Base-by-base conservation (phyloP, 129 eudicot genomes). In the Centaurea solstitialis region DNA sequence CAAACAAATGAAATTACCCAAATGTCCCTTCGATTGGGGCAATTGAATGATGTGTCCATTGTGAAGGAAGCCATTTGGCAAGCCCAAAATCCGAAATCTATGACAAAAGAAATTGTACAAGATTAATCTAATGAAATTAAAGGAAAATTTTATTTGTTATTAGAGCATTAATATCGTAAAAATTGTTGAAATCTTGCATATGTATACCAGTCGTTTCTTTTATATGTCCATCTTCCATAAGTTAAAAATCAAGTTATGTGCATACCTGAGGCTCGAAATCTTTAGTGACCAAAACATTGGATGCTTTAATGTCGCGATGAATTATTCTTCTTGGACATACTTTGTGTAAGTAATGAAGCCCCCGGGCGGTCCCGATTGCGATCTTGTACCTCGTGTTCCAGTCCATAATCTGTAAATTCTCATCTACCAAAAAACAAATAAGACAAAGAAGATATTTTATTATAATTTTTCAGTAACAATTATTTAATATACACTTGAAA, bases 51-150 rank as follows among this genome's bases (percentile, higher is more conserved):
- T 95, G 99, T 78, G 93, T 92, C 99, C 98, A 95, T 76, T 95
- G 94, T 15, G 99, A 89, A 65, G 99, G 99, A 79, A 95, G 99
- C 99, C 99, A 95, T 84, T 92, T 95, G 18, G 98, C 98, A n/a
- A 95, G 87, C 28, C 99, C 99, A 84, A 95, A 95, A 88, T 95
- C 99, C 9, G 98, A 93, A 86, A 95, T 95, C 98, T 92, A 77
- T 8, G 47, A 38, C 30, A 15, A 43, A 62, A 28, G 9, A 41
- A 61, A 67, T 21, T 22, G 17, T 68, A 39, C 35, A n/a, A 38
- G 6, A 22, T 74, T 38, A 47, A 13, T 13, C 66, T 20, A 6
- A 0, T 43, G 39, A 43, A 24, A 45, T 15, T 13, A 0, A 41
- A 11, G 21, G 21, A 75, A 76, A 61, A 57, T 1, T 6, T 38